These are phyloP conservation scores for Camellia japonica DNA, from an alignment of 148 eudicot genomes.

Conservation along the genomic window DNA sequence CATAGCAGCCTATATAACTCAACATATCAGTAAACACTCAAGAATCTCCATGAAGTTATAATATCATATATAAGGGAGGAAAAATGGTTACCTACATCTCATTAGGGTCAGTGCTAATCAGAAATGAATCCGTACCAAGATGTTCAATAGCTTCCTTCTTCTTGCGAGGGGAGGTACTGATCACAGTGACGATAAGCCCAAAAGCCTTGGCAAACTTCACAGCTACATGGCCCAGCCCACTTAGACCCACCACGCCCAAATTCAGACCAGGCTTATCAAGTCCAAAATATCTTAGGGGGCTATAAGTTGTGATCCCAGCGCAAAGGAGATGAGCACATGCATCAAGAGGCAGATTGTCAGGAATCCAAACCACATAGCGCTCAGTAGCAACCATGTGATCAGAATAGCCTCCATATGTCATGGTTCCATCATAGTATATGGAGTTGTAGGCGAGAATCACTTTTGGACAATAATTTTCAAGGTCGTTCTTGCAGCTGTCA, in stretches of 20 bases:
- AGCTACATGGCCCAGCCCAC: not conserved
- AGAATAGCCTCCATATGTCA: conserved; percentile 32
- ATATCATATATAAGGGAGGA: not conserved
- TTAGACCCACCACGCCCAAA: not conserved
- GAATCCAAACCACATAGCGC: conserved; percentile 8
- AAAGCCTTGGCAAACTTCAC: conserved; percentile 6
- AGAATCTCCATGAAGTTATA: not conserved
- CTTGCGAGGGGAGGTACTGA: conserved; percentile 1
- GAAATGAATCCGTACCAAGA: not conserved
- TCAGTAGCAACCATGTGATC: conserved; percentile 29
- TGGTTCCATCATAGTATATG: conserved; percentile 23
- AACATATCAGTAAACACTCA: not conserved
- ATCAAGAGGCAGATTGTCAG: conserved; percentile 27
- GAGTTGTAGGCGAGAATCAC: not conserved
- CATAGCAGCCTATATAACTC: conserved; percentile 16
- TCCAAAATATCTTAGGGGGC: conserved; percentile 15
- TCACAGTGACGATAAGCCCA: not conserved
- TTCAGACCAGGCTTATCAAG: conserved; percentile 6
- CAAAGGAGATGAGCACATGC: conserved; percentile 40
- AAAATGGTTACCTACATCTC: conserved; percentile 13
- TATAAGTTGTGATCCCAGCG: conserved; percentile 46
- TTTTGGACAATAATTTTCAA: conserved; percentile 20
- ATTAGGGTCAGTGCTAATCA: not conserved
- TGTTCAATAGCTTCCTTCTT: not conserved
- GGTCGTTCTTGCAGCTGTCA: conserved; percentile 12